Conservation (phyloP, 2,329 filamentous ascomycete species). For the Sphaerulina populicola region DNA sequence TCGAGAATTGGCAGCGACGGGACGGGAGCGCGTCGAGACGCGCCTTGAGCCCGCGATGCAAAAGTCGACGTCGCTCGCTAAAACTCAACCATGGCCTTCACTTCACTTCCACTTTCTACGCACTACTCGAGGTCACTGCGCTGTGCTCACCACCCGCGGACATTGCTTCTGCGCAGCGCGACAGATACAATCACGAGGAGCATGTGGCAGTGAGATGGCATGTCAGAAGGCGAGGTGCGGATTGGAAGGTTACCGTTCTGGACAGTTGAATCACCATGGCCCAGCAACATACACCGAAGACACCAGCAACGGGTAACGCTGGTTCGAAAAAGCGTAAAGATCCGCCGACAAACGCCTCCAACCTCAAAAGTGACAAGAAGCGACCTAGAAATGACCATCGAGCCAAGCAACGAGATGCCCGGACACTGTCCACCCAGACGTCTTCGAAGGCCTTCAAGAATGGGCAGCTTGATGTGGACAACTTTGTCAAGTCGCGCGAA, state of each 20-base stretch:
- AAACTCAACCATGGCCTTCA: not conserved
- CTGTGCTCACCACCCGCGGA: not conserved
- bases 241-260: not conserved
- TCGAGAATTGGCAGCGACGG: not conserved
- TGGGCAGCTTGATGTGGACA: constrained; percentile 76
- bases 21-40: constrained; percentile 1
- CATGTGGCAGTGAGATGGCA: not conserved
- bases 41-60: not conserved
- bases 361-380: constrained; percentile 12
- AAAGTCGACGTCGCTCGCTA: not conserved
- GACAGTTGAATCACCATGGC: constrained; percentile 4
- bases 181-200: not conserved
- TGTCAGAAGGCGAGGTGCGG: no score
- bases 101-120: not conserved
- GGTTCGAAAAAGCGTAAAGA: constrained; percentile 25
- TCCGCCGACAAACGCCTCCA: constrained; percentile 14
- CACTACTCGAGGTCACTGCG: not conserved
- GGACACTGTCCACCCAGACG: constrained; percentile 41
- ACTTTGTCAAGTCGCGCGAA: constrained; percentile 76
- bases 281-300: constrained; percentile 6
- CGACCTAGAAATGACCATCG: constrained; percentile 20
- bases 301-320: constrained; percentile 2
- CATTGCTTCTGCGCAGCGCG: not conserved
- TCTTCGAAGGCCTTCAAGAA: constrained; percentile 49
- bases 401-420: constrained; percentile 35